Conservation (phyloP, 2,329 filamentous ascomycete genomes). For the Verticillium alfalfae region DNA sequence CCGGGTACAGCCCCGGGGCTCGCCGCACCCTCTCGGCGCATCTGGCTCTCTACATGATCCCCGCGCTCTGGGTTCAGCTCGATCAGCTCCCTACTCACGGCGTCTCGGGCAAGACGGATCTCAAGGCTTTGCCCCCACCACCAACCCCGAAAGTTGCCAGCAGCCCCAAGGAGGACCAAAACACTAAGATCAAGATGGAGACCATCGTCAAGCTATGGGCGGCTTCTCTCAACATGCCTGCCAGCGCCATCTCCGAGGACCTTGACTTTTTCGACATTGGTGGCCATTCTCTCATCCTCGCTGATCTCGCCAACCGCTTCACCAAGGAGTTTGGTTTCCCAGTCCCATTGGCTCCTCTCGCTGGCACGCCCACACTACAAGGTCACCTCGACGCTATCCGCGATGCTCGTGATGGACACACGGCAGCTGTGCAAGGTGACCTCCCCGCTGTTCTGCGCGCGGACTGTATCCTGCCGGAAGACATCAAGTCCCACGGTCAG, state of each 20-base stretch:
- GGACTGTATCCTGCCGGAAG: constrained; percentile 62
- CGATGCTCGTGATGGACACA: constrained; percentile 65
- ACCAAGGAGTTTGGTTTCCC: constrained; percentile 67
- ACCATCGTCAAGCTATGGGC: constrained; percentile 70
- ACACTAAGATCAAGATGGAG: constrained; percentile 61
- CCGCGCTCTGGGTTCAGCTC: constrained; percentile 69
- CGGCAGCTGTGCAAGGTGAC: constrained; percentile 70
- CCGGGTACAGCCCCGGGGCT: constrained; percentile 65
- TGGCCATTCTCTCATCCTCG: constrained; percentile 73
- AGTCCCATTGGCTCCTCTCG: constrained; percentile 65
- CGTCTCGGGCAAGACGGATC: constrained; percentile 74
- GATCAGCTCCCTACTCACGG: constrained; percentile 67
- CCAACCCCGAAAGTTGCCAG: constrained; percentile 41
- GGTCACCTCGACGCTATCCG: constrained; percentile 70
- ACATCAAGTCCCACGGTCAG: constrained; percentile 54
- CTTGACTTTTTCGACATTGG: constrained; percentile 80
- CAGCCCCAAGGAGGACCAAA: constrained; percentile 39
- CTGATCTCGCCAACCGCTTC: constrained; percentile 66
- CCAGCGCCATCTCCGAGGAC: constrained; percentile 57
- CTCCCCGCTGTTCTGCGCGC: constrained; percentile 63
- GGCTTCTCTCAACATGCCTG: constrained; percentile 59
- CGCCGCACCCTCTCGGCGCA: constrained; percentile 59
- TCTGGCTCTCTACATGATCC: constrained; percentile 80
- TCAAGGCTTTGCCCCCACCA: constrained; percentile 65
- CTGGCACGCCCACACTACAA: constrained; percentile 64